phyloP scores from a whole-genome alignment of 768 basidiomycete genomes.

The Imleria badia region DNA sequence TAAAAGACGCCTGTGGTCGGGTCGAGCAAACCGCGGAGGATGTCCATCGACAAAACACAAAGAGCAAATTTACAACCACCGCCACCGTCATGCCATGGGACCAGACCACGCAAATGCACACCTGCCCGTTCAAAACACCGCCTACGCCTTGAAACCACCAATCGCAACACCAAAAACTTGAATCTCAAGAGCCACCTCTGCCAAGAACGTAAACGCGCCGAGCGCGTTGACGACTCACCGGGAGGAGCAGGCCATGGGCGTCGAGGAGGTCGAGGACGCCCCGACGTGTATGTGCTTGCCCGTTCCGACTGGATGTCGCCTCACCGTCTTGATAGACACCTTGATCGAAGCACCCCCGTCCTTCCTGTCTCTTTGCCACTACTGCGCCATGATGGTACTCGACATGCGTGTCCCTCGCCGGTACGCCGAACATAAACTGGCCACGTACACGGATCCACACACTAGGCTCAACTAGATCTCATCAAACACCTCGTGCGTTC shows the following conservation, averaged over 20 bases:
- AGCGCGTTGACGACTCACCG: slow-evolving; percentile 54
- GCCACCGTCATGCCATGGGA: too few relatives aligned
- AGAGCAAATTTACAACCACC: too few relatives aligned
- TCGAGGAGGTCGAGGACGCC: slow-evolving; percentile 63
- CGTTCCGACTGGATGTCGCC: neutral
- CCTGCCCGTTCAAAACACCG: slow-evolving; percentile 74
- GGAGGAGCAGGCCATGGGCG: slow-evolving; percentile 55
- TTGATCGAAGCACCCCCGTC: slow-evolving; percentile 87
- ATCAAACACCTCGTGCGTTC: slow-evolving; percentile 48
- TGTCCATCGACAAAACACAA: too few relatives aligned
- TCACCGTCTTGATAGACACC: slow-evolving; percentile 50
- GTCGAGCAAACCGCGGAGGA: slow-evolving; percentile 65
- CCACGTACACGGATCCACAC: too few relatives aligned
- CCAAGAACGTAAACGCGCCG: slow-evolving; percentile 55
- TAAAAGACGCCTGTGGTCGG: slow-evolving; percentile 66
- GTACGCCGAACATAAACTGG: neutral
- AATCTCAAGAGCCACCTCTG: too few relatives aligned
- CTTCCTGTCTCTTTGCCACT: slow-evolving; percentile 68
- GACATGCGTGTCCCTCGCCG: slow-evolving; percentile 33
- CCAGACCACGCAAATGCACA: too few relatives aligned
- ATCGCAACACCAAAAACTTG: slow-evolving; percentile 74
- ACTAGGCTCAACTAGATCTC: too few relatives aligned
- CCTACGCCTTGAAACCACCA: slow-evolving; percentile 68
- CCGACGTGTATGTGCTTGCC: slow-evolving; percentile 59
- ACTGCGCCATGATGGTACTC: slow-evolving; percentile 85